Evolutionary conservation across 2,329 filamentous ascomycete genomes (phyloP).

Genomic region (Fusarium kyushuense): DNA sequence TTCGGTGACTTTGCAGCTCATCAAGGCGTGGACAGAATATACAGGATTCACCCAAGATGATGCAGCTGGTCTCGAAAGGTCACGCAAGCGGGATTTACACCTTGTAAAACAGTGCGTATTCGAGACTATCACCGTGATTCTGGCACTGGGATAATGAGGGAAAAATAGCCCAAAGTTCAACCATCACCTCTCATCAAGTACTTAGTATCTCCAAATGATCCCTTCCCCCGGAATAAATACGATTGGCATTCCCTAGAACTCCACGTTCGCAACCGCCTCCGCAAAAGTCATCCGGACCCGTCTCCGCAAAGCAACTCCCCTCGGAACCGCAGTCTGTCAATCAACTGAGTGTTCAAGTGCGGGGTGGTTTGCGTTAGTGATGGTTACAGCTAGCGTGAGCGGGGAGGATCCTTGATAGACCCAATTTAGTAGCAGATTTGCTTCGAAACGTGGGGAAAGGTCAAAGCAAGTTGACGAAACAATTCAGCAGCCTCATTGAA

Average conservation of each 20-base stretch:
- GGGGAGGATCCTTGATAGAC: constrained; percentile 11
- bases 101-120: background rate
- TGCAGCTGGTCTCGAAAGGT: background rate
- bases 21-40: too few species aligned
- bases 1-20: fast-evolving
- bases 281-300: constrained; percentile 4
- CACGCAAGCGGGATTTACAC: too few species aligned
- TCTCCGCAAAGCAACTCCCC: constrained; percentile 2
- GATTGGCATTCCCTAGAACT: background rate
- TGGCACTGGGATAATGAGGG: background rate
- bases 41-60: background rate
- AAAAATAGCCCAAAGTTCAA: background rate
- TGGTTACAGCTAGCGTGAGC: background rate
- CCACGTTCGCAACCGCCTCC: constrained; percentile 4
- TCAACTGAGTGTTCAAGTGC: background rate
- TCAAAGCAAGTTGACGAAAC: background rate
- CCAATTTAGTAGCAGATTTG: background rate
- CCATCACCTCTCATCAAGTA: background rate
- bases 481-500: background rate
- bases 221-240: background rate
- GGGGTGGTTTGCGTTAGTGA: constrained; percentile 6
- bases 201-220: background rate
- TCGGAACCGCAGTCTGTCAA: constrained; percentile 18
- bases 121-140: background rate
- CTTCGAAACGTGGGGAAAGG: constrained; percentile 9